phyloP scores from a whole-genome alignment of 73 alveolate genomes.

The Stentor coeruleus region DNA sequence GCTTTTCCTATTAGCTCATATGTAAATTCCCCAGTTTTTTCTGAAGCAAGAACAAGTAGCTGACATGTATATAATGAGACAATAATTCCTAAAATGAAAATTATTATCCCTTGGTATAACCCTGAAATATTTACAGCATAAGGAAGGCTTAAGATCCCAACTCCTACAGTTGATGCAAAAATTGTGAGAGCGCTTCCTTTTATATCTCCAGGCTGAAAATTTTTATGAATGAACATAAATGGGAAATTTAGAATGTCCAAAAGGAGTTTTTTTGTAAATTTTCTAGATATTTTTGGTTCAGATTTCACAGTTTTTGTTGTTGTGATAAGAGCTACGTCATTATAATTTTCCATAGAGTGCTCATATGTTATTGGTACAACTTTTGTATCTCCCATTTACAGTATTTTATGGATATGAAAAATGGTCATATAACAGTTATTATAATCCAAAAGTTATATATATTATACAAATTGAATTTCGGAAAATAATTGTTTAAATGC shows the following conservation, averaged over 20 bases:
- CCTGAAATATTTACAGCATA: conserved; percentile 46
- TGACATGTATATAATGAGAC: conserved; percentile 55
- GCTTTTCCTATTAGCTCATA: conserved; percentile 48
- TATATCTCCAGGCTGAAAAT: conserved; percentile 56
- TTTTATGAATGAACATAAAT: conserved; percentile 29
- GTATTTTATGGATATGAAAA: too few species aligned
- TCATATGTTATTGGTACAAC: too few species aligned
- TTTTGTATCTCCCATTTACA: too few species aligned
- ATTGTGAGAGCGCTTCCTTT: conserved; percentile 53
- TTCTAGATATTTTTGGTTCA: too few species aligned
- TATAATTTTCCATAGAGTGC: too few species aligned
- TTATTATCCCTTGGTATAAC: conserved; percentile 36
- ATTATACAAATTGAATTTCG: too few species aligned
- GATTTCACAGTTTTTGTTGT: too few species aligned
- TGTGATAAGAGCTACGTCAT: too few species aligned
- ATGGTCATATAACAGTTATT: too few species aligned
- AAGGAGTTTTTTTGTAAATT: too few species aligned
- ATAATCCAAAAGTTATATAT: too few species aligned
- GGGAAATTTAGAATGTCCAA: conserved; percentile 36
- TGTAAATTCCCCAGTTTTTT: conserved; percentile 39
- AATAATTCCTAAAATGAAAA: conserved; percentile 47
- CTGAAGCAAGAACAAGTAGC: conserved; percentile 45
- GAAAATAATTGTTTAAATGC: too few species aligned
- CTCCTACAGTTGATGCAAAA: conserved; percentile 59
- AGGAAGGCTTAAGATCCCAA: conserved; percentile 65